Evolutionary conservation across 139 green algal genomes (phyloP), one percentile per base, ranked within the genome.

Genomic region (Raphidocelis subcapitata): DNA sequence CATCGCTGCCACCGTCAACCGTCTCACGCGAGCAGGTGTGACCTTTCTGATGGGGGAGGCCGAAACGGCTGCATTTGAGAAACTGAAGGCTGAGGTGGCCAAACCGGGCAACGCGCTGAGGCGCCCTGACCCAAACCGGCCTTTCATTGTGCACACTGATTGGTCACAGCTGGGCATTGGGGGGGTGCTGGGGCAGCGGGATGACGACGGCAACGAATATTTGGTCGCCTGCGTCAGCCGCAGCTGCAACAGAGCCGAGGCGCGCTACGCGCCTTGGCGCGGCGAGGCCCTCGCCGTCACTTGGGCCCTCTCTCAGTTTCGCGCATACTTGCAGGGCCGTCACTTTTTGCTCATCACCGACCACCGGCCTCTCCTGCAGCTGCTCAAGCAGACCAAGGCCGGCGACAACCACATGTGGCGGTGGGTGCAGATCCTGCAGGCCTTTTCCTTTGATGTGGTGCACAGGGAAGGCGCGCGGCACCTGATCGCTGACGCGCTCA

Each of bases 151-250:
- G 41, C 47, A 79, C 33, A 77, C 28, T 5, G 77, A 83, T 41
- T 82, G 63, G 29, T 73, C 2, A 3, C 29, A 46, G 14, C 24
- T 66, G 0, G 73, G 76, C 15, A 49, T 84, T 23, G 72, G 75
- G 28, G 76, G 52, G 18, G 79, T 88, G 28, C 56, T 86, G 18
- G 69, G 60, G 3, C 81, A 86, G 60, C 3, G 56, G 1, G 79
- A 75, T 57, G 71, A 80, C 44, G 57, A 77, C 32, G 67, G 54
- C 0, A 44, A 62, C 0, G 80, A 85, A 33, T 79, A 73, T 36
- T 54, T 86, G 24, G 65, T 72, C 5, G 81, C 81, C 21, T 83
- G 76, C 51, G 49, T 77, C 33, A 74, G 33, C 23, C 37, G 81
- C 14, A 60, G 49, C 3, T n/a, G 63, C 49, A 83, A 86, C 54